Evolutionary conservation across 306 rosid genomes (phyloP).

Genomic region (Prunus dulcis): DNA sequence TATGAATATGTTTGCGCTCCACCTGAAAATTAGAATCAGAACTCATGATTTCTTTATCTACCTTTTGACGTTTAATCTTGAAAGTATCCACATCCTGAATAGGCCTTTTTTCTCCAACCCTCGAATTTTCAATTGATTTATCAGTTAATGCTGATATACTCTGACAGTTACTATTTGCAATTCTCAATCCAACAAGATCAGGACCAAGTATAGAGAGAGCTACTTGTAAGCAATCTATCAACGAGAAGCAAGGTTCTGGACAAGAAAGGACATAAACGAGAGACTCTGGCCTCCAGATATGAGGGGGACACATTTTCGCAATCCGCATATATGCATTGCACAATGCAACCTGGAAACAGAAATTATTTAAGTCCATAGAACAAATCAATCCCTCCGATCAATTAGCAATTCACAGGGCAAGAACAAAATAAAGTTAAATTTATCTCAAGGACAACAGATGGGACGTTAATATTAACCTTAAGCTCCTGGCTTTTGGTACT

Average conservation of each 20-base stretch:
- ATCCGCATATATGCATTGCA: conserved; percentile 75
- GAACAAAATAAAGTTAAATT: conserved; percentile 24
- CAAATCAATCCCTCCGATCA: conserved; percentile 26
- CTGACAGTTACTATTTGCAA: conserved; percentile 17
- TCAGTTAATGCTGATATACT: conserved; percentile 30
- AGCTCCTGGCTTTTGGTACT: conserved; percentile 88
- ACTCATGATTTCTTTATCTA: conserved; percentile 46
- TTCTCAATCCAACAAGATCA: conserved; percentile 49
- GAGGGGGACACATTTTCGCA: conserved; percentile 71
- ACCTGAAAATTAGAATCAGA: conserved; percentile 36
- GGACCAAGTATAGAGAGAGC: conserved; percentile 74
- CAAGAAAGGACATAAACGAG: conserved; percentile 55
- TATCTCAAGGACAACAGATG: conserved; percentile 22
- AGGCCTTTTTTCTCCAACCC: conserved; percentile 70
- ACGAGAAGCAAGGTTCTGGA: conserved; percentile 56
- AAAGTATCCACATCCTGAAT: conserved; percentile 41
- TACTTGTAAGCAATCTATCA: conserved; percentile 76
- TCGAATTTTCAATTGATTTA: conserved; percentile 40
- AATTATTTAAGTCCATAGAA: conserved; percentile 23
- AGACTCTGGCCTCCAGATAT: conserved; percentile 82
- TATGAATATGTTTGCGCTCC: conserved; percentile 36
- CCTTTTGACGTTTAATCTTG: conserved; percentile 57
- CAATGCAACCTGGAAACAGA: conserved; percentile 62
- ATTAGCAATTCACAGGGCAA: conserved; percentile 23
- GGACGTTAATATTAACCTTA: conserved; percentile 57